Evolutionary conservation across 768 basidiomycete species (phyloP).

Genomic region (Mycena haematopus): DNA sequence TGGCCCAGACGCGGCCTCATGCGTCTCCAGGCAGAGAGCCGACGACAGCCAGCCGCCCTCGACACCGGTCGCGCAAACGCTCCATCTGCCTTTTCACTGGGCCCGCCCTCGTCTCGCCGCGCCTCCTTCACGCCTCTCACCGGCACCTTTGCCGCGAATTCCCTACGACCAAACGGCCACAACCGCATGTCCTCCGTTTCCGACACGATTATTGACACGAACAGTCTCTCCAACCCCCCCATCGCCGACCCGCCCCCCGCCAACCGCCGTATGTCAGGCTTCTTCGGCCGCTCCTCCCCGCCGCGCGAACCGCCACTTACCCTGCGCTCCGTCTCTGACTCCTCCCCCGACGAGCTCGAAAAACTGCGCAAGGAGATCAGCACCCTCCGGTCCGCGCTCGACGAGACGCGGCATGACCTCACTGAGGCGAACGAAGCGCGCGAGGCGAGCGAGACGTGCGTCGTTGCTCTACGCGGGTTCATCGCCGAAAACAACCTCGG

Average conservation of each 20-base stretch:
- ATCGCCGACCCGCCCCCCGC: constrained; percentile 2
- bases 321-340: neutral
- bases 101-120: constrained; percentile 67
- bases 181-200: constrained; percentile 79
- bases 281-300: constrained; percentile 59
- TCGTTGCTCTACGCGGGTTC: constrained; percentile 82
- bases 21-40: constrained; percentile 82
- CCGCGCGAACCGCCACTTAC: constrained; percentile 28
- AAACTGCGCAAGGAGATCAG: constrained; percentile 65
- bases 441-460: constrained; percentile 87
- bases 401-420: constrained; percentile 70
- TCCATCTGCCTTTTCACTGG: constrained; percentile 39
- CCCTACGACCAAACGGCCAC: constrained; percentile 57
- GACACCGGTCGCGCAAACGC: constrained; percentile 62
- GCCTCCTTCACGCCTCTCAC: constrained; percentile 78
- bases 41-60: constrained; percentile 56
- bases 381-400: constrained; percentile 62
- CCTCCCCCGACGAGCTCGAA: constrained; percentile 54
- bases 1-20: constrained; percentile 76
- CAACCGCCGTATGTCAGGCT: constrained; percentile 54
- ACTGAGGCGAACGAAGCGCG: constrained; percentile 82
- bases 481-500: constrained; percentile 79
- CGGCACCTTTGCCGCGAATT: constrained; percentile 46
- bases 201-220: constrained; percentile 54
- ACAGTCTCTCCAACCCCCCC: constrained; percentile 42